phyloP scores from a whole-genome alignment of 306 rosid genomes.

The Fragaria vesca region DNA sequence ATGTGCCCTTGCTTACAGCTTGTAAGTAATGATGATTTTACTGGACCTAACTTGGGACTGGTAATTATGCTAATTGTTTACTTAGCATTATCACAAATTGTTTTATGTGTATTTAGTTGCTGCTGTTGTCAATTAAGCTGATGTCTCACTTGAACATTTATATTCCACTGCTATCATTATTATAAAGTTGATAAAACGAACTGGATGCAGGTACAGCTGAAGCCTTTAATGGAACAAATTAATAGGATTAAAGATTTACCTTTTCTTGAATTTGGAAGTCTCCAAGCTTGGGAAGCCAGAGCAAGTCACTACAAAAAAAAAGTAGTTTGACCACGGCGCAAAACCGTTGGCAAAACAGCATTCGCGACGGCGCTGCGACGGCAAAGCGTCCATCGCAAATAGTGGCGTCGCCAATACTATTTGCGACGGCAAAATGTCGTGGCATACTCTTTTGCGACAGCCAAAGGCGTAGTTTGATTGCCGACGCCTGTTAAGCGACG shows the following conservation, averaged over 20 bases:
- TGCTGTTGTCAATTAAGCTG: constrained; percentile 3
- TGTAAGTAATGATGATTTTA: neutral
- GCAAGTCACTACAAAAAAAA: constrained; percentile 35
- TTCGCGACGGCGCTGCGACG: too few relatives aligned
- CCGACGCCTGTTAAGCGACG: too few relatives aligned
- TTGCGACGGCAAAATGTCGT: too few relatives aligned
- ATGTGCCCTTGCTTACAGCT: neutral
- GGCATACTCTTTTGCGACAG: too few relatives aligned
- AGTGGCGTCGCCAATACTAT: too few relatives aligned
- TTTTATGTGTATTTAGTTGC: neutral
- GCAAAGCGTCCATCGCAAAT: too few relatives aligned
- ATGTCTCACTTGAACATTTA: neutral
- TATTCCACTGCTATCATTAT: neutral
- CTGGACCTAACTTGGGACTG: neutral
- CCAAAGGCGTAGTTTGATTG: too few relatives aligned
- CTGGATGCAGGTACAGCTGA: constrained; percentile 70
- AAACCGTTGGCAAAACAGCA: too few relatives aligned
- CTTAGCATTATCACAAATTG: neutral
- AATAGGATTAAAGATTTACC: constrained; percentile 82
- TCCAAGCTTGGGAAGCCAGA: constrained; percentile 95
- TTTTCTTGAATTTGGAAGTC: constrained; percentile 83
- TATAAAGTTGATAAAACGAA: constrained; percentile 15
- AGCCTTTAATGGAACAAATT: constrained; percentile 82
- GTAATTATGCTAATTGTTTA: neutral
- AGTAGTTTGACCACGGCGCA: too few relatives aligned